Evolutionary conservation across 192 early-diverging fungal species (phyloP), one percentile per base, ranked within the genome.

Genomic region (Coemansia sp.): DNA sequence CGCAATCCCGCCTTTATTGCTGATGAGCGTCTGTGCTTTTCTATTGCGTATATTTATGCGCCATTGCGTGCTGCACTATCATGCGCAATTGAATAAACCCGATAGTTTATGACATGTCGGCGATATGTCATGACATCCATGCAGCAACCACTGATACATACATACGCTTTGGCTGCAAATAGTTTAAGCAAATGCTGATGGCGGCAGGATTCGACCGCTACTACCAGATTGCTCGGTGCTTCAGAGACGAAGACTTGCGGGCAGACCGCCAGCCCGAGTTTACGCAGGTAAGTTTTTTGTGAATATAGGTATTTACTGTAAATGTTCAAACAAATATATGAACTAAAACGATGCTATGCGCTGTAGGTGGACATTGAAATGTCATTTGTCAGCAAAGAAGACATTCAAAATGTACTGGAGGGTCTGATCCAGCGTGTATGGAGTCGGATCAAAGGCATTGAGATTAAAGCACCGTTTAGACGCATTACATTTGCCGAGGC

Each of bases 141-240:
- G 31, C 31, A 8, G 5, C 7, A n/a, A 17, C 43, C 3, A 17
- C 43, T 47, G 16, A 12, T 47, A 47, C 12, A 47, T 47, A n/a
- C n/a, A 12, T 4, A 17, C n/a, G 16, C 4, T n/a, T 47, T 47
- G 43, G 4, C 43, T n/a, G 4, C 5, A 21, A n/a, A 17, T 84
- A 94, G 87, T 92, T 94, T 68, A 97, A 97, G 78, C 93, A 97
- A 69, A 83, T 94, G 67, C 78, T 97, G 52, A 97, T 97, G 93
- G 87, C 89, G 0, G 91, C 87, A 55, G 92, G 92, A 1, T 84
- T 94, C 16, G 94, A 97, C 68, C 84, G 90, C 48, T 97, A 97
- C 79, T 97, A 87, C 71, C 94, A 97, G 77, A 88, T 97, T 53
- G 94, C 93, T 3, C 85, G 90, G 16, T 97, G 94, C 66, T 97